These are phyloP conservation scores for Inga laurina DNA, from an alignment of 306 rosid species.

Conservation along the genomic window DNA sequence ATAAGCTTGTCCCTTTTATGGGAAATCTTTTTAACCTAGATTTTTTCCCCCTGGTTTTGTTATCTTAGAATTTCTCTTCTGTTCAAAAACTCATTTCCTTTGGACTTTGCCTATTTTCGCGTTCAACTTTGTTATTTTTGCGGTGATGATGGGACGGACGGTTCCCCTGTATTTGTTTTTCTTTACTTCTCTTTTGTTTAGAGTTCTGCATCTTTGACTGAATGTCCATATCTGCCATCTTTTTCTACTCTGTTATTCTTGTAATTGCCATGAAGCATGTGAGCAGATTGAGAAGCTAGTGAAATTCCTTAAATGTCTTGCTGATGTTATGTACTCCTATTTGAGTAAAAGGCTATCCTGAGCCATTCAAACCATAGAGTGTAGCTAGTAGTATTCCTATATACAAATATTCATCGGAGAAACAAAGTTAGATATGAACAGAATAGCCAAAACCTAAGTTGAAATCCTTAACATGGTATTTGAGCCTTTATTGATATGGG, in stretches of 20 bases:
- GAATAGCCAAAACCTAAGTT: neutral
- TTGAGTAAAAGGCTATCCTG: neutral
- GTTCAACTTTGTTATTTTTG: neutral
- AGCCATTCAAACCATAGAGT: neutral
- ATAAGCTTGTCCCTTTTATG: neutral
- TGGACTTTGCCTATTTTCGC: neutral
- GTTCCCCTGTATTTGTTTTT: neutral
- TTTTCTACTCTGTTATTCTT: neutral
- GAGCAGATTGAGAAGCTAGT: neutral
- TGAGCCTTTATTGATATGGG: neutral
- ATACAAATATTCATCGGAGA: constrained; percentile 7
- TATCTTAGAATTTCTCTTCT: neutral
- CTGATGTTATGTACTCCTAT: neutral
- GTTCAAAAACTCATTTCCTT: neutral
- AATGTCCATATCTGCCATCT: neutral
- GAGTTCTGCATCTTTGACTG: neutral
- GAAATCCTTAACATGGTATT: neutral
- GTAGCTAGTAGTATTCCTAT: neutral
- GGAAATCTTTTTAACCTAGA: neutral
- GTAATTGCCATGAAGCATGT: neutral
- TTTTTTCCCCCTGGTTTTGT: neutral
- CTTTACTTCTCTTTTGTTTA: neutral
- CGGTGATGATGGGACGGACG: neutral
- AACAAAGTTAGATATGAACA: constrained; percentile 4
- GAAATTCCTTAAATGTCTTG: neutral